Percentiles rank a stretch among this genome's conserved stretches.
phyloP scores from a whole-genome alignment of 179 eudicot genomes.

The Beta macrorhiza region DNA sequence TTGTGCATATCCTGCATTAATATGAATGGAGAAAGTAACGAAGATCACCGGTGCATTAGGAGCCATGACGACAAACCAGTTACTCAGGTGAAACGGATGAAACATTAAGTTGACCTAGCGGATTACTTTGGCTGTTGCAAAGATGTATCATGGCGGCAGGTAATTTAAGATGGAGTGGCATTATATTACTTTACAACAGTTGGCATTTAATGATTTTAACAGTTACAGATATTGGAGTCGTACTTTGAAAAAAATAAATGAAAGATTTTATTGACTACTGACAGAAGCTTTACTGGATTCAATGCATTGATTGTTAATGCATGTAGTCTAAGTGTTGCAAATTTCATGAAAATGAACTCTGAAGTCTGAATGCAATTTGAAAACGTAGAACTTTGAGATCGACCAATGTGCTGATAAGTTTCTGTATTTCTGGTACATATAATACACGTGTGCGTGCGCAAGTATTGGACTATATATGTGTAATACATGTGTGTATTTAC shows the following conservation, averaged over 20 bases:
- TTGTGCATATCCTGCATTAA: slow-evolving; percentile 15
- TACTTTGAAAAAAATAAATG: background rate
- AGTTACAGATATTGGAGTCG: slow-evolving; percentile 19
- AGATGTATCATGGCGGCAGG: slow-evolving; percentile 17
- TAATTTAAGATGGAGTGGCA: slow-evolving; percentile 27
- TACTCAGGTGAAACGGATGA: slow-evolving; percentile 22
- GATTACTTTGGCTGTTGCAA: slow-evolving; percentile 20
- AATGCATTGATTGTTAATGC: slow-evolving; percentile 12
- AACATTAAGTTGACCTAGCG: slow-evolving; percentile 29
- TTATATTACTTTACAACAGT: slow-evolving; percentile 21
- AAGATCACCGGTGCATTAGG: slow-evolving; percentile 21
- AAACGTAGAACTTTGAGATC: background rate
- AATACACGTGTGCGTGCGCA: background rate
- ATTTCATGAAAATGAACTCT: background rate
- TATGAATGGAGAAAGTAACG: slow-evolving; percentile 10
- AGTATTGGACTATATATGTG: background rate
- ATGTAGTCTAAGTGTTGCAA: slow-evolving; percentile 1
- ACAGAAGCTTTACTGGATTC: slow-evolving; percentile 12
- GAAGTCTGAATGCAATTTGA: background rate
- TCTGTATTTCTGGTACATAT: background rate
- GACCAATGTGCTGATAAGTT: slow-evolving; percentile 13
- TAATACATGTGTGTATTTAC: background rate
- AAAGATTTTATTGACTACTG: background rate
- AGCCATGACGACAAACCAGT: slow-evolving; percentile 17
- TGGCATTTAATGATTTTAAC: slow-evolving; percentile 23